Conservation (phyloP, 345 rosid species). For the Erodium maritimum region DNA sequence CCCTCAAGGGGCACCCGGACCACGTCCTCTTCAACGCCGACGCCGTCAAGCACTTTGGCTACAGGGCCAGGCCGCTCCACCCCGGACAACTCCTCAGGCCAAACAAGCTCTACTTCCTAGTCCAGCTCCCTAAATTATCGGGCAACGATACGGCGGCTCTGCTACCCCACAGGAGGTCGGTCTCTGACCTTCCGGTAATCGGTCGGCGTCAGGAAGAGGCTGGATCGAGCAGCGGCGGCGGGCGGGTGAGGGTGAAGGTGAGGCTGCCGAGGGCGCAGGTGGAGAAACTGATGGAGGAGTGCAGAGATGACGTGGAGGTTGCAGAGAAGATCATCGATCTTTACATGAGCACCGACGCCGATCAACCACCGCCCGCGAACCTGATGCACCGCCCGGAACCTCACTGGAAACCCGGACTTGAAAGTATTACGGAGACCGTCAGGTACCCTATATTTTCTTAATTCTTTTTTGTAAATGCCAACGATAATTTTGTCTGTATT, state of each 20-base stretch:
- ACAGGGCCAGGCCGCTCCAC: conserved; percentile 66
- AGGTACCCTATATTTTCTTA: no score
- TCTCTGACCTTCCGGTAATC: conserved; percentile 47
- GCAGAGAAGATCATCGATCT: conserved; percentile 58
- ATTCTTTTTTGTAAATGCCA: no score
- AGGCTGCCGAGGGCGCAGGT: conserved; percentile 59
- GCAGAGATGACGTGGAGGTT: conserved; percentile 45
- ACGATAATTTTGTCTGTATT: no score
- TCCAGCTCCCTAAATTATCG: conserved; percentile 48
- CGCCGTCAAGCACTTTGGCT: conserved; percentile 59
- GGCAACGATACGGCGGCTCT: conserved; percentile 16
- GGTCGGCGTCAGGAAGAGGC: neutral
- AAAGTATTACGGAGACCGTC: no score
- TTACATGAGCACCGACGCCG: conserved; percentile 12
- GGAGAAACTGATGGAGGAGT: conserved; percentile 58
- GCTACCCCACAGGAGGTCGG: conserved; percentile 66
- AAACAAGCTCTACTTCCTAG: conserved; percentile 56
- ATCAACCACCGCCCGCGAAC: no score
- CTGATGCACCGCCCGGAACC: no score
- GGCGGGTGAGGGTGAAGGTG: conserved; percentile 44
- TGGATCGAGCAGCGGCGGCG: neutral
- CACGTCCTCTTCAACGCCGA: conserved; percentile 61
- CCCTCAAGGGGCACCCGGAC: conserved; percentile 56
- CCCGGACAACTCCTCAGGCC: conserved; percentile 48
- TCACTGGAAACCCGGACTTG: no score